Conservation (phyloP, 2,329 filamentous ascomycete genomes). For the Ophiognomonia clavigignenti-juglandacearum region DNA sequence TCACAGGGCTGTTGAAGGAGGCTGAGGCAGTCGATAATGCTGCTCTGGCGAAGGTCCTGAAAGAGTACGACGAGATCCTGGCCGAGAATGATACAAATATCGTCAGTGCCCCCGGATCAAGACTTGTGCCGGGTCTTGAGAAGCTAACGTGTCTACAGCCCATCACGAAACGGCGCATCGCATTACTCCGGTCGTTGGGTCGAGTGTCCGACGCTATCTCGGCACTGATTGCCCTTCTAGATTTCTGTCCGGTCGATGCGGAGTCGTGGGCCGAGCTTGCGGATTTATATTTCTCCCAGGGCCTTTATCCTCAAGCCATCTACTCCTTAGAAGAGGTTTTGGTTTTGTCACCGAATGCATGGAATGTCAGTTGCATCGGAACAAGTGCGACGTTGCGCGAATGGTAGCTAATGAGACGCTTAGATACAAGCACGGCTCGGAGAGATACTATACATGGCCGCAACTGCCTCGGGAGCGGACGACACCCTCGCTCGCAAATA, state of each 20-base stretch:
- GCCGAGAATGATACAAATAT: constrained; percentile 72
- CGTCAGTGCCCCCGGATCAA: constrained; percentile 45
- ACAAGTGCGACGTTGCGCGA: constrained; percentile 20
- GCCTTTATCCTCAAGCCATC: constrained; percentile 75
- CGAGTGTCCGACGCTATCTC: constrained; percentile 67
- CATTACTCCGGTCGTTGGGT: constrained; percentile 71
- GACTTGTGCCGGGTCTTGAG: background rate
- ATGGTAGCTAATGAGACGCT: background rate
- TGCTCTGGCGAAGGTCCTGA: constrained; percentile 65
- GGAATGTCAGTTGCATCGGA: constrained; percentile 75
- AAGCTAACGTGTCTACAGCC: constrained; percentile 49
- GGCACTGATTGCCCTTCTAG: constrained; percentile 69
- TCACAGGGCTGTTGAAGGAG: constrained; percentile 80
- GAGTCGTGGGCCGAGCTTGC: constrained; percentile 92
- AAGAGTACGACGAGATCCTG: constrained; percentile 73
- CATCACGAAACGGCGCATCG: constrained; percentile 78
- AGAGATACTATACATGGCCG: constrained; percentile 73
- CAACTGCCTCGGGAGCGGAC: constrained; percentile 33
- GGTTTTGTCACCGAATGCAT: constrained; percentile 81
- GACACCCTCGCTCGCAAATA: constrained; percentile 43
- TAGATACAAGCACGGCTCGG: constrained; percentile 84
- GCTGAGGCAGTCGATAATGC: constrained; percentile 64
- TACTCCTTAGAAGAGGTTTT: constrained; percentile 89
- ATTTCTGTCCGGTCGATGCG: constrained; percentile 81
- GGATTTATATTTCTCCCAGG: constrained; percentile 78